Base-by-base conservation (phyloP, 2,329 filamentous ascomycete genomes). In the Fusarium sp. region DNA sequence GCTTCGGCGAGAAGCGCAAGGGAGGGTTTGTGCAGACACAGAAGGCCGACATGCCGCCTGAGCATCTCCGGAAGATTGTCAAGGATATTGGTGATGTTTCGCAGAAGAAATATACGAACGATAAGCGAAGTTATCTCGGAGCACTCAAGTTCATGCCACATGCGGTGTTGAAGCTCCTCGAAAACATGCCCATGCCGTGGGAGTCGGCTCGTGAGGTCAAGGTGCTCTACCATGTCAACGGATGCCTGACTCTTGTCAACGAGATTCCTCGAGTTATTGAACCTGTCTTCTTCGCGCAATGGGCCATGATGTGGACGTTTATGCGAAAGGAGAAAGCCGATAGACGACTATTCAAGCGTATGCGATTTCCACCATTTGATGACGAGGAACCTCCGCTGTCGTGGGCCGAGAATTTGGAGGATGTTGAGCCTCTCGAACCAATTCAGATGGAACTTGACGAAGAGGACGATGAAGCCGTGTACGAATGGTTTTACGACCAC, bases 181-280 rank as follows among this genome's bases (percentile, higher is more conserved):
- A 99, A 84, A 99, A 99, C 77, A 99, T 99, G 96, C 96, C 96
- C 6, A 99, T 99, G 96, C 96, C 96, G 0, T 99, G 96, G 96
- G 96, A 99, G 83, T 96, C 94, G 61, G 90, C 94, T 27, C 90
- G 95, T 69, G 96, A 99, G 78, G 97, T 99, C 68, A 98, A 98
- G 83, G 96, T 99, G 29, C 86, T 99, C 15, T 99, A 99, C 80
- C 96, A 99, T 78, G 95, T 98, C 76, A 99, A 99, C 77, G 96
- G 96, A 30, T 99, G 97, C 78, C 82, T 99, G 82, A 99, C 96
- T 3, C 84, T 99, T 59, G 97, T 99, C 76, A 99, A 99, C 80
- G 96, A 99, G 84, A 94, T 91, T 9, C 96, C 97, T 16, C 89
- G 97, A 75, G 97, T 99, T 59, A 98, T 99, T 76, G 96, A 98